Evolutionary conservation across 1,139 yeast species (phyloP), one percentile per base, ranked within the genome.

Genomic region (Suhomyces bokatorum): DNA sequence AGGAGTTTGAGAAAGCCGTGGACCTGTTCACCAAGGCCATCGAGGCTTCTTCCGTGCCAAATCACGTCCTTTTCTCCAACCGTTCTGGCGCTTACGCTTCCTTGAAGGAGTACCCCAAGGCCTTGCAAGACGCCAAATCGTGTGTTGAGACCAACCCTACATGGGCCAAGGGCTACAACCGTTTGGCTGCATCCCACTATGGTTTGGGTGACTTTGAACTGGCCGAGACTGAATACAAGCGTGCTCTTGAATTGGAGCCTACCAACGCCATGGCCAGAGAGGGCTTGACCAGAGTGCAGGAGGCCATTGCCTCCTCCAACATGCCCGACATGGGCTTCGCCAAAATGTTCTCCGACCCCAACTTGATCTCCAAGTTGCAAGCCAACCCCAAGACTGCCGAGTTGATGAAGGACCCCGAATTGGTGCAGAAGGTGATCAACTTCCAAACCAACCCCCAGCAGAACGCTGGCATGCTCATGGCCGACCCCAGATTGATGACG

Each of bases 91-190:
- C 89, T 45, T 85, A 85, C 59, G 87, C 97, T 3, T 87, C 97
- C 12, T 68, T 85, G 69, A 84, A 84, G 61, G 69, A 89, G 55
- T 93, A 83, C 59, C 66, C 68, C 30, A 72, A 83, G 50, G 98
- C 98, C 3, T 73, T 89, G 48, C 72, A 75, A 45, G 98, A 93
- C 64, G 98, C 98, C 22, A 70, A 87, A 51, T 80, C 85, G 60
- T 86, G 96, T 68, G 83, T 87, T 42, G 77, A 79, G 58, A 81
- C 89, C 68, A 89, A 87, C 53, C 83, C 88, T 17, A 53, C 81
- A 3, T 93, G 98, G 97, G 90, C 97, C 16, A 93, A 93, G 68
- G 99, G 98, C 39, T 87, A 86, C 74, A 86, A 84, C 60, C 85
- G 99, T 69, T 86, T 87, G 40, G 99, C 90, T 45, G 93, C 97